phyloP scores from a whole-genome alignment of 2,329 filamentous ascomycete genomes.

The Aurifilum marmelostoma region DNA sequence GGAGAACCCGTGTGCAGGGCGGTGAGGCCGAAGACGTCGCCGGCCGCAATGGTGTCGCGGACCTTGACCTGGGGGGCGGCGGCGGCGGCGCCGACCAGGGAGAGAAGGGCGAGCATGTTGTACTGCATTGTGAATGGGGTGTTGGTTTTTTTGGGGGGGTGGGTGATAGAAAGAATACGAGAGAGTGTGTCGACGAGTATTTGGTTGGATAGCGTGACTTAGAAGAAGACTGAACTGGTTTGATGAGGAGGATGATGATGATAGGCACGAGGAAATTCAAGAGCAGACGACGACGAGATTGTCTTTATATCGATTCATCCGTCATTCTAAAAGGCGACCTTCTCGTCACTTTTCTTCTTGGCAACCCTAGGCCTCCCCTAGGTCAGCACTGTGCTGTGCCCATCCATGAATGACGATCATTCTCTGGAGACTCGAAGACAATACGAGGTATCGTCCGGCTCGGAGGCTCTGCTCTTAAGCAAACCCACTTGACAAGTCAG shows the following conservation, averaged over 20 bases:
- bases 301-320: not conserved
- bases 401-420: not conserved
- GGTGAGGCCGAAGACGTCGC: slow-evolving; percentile 49
- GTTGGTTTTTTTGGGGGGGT: slow-evolving; percentile 11
- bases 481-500: not conserved
- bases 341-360: not conserved
- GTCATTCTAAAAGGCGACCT: not conserved
- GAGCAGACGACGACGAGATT: not conserved
- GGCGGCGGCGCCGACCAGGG: slow-evolving; percentile 40
- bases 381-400: not conserved
- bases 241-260: not conserved
- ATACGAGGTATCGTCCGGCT: not conserved
- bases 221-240: not conserved
- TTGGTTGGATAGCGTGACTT: not conserved
- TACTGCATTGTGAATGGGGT: slow-evolving; percentile 32
- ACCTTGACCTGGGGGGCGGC: slow-evolving; percentile 35
- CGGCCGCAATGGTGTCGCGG: slow-evolving; percentile 31
- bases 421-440: not conserved
- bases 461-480: not conserved
- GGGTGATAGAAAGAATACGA: slow-evolving; percentile 4
- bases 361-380: not conserved
- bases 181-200: not conserved
- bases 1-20: slow-evolving; percentile 52
- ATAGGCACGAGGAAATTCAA: not conserved
- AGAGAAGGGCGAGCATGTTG: slow-evolving; percentile 66